Base-by-base conservation (phyloP, 192 early-diverging fungal species). In the Coemansia sp. region DNA sequence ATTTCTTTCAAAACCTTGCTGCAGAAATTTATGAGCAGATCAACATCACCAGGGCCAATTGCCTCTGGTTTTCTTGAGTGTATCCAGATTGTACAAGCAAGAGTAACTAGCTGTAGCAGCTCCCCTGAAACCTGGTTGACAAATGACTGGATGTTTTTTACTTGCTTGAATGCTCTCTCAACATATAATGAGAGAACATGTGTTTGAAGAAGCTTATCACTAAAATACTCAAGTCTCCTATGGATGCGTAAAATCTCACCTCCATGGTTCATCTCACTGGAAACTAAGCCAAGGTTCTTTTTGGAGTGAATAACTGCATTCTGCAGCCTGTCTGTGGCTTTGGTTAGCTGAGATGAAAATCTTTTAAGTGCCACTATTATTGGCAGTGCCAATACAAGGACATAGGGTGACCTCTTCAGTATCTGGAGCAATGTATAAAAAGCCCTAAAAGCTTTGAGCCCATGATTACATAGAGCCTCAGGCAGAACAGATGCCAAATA, bases 1-100 rank as follows among this genome's bases (percentile, higher is more conserved):
- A 55, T 36, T 11, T 30, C 30, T 19, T 32, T 55, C 9, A 35
- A 32, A 35, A 30, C 54, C 13, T 55, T 36, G 32, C 28, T 55
- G 13, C 28, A 35, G n/a, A 55, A 55, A 11, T 18, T 30, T 9
- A 55, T n/a, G 9, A 55, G 1, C 2, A 36, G 5, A 55, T 55
- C 54, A 9, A 55, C 54, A 55, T 55, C 54, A 2, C 54, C 54
- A 22, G 54, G 54, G 20, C 54, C 54, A 4, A 35, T 32, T 30
- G 9, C 27, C 5, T 19, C 54, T 5, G 32, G 19, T 6, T 55
- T 28, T 10, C 29, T 16, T 11, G 54, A 8, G 6, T 30, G 29
- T 35, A 30, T 20, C 54, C 54, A 55, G 29, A 55, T 19, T 1
- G 54, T 22, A 19, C 5, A 32, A 3, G 35, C 3, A 32, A 55